Evolutionary conservation across 495 filamentous ascomycete species (phyloP), one percentile per base, ranked within the genome.

Genomic region (Evansstolkia leycettana): DNA sequence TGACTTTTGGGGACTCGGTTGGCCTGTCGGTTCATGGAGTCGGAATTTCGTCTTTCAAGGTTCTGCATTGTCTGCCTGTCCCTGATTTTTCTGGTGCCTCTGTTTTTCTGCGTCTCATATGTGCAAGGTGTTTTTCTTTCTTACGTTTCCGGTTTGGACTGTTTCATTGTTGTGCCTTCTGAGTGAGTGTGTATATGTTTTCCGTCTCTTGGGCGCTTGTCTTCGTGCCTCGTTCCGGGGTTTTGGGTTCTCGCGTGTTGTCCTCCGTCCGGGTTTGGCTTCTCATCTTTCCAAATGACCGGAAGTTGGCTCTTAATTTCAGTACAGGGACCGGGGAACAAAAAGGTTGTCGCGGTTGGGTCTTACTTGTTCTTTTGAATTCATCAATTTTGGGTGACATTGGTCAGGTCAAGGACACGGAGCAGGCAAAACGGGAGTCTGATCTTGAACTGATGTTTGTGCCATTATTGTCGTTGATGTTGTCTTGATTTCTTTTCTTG

Each of bases 21-120:
- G 47, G 51, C 45, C 43, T 51, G 45, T 53, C 49, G 47, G 50
- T 45, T 51, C 44, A 37, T 43, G 44, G 50, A 50, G 45, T 51
- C 45, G 42, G 43, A 48, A 42, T 49, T 51, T 37, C 46, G 48
- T 43, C 30, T 52, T 26, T 47, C 20, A 9, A 4, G 20, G 20
- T 23, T 29, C 20, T 39, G 25, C 31, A 28, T 40, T 28, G 41
- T 46, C 20, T 23, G 20, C 9, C 20, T 9, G 9, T 23, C 9
- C 20, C 5, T 23, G 5, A 9, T 23, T 23, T 40, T 34, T 40
- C 15, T 40, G 5, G 5, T 29, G 5, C 12, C 13, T 29, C 27
- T 29, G 4, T 29, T 11, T 12, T 34, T 11, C 13, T 7, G 15
- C 44, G 29, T 48, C 16, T 23, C 39, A 33, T 36, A 30, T 17